Percentiles rank a stretch among this genome's conserved stretches.
Evolutionary conservation across 371 early-diverging fungal genomes (phyloP).

Genomic region (Polyrhizophydium stewartii): DNA sequence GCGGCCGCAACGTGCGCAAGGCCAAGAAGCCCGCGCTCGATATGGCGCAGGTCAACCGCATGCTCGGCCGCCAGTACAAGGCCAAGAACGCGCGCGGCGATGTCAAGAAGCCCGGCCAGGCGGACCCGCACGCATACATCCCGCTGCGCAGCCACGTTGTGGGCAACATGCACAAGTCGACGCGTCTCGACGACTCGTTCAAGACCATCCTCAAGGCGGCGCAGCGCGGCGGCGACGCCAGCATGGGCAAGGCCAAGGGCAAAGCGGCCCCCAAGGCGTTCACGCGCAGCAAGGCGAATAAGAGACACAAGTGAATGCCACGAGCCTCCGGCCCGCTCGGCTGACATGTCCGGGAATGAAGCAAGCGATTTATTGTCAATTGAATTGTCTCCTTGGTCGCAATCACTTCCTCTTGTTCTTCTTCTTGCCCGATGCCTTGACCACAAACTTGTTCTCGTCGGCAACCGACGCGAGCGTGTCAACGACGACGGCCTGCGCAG

Average conservation of each 20-base stretch:
- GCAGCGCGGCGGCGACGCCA: slow-evolving; percentile 19
- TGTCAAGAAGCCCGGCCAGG: slow-evolving; percentile 78
- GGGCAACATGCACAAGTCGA: slow-evolving; percentile 34
- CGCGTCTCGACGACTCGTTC: slow-evolving; percentile 33
- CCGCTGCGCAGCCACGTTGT: slow-evolving; percentile 62
- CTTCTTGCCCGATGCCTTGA: slow-evolving; percentile 14
- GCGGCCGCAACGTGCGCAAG: background rate
- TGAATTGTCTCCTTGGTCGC: no score
- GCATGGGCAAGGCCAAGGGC: background rate
- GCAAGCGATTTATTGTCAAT: no score
- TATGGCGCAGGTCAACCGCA: slow-evolving; percentile 14
- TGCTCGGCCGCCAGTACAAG: slow-evolving; percentile 52
- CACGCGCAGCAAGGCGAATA: slow-evolving; percentile 21
- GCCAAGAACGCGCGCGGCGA: slow-evolving; percentile 88
- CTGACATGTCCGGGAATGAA: no score
- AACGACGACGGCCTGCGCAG: background rate
- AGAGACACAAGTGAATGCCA: slow-evolving; percentile 26
- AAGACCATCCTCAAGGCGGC: slow-evolving; percentile 39
- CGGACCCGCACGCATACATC: slow-evolving; percentile 95
- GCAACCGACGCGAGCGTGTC: slow-evolving; percentile 16
- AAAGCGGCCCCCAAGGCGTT: background rate
- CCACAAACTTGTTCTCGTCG: slow-evolving; percentile 25
- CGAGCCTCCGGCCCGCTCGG: no score
- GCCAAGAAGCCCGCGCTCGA: background rate
- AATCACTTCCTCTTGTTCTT: slow-evolving; percentile 29